Base-by-base conservation (phyloP, 1,139 yeast species). In the Scheffersomyces segobiensis region DNA sequence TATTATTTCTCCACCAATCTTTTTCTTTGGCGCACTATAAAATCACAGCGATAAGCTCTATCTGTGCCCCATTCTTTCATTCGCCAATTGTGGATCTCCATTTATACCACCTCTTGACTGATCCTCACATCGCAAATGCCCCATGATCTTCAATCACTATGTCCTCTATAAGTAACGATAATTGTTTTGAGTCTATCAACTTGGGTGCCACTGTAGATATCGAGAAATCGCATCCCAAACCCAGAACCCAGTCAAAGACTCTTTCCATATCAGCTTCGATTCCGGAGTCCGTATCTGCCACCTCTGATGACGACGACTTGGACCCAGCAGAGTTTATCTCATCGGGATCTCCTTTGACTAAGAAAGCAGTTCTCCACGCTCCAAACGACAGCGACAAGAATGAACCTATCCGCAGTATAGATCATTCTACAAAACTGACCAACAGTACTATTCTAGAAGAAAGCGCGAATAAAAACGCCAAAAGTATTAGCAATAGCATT, bases 281-380 rank as follows among this genome's bases (percentile, higher is more conserved):
- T 5, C 54, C 56, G n/a, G 53, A 55, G 26, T 55, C 56, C 3
- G 50, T 50, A 5, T 24, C 54, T 18, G 54, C 51, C n/a, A 55
- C 54, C 17, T 55, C 56, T 24, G 56, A 55, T 5, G 72, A 69
- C 32, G 77, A 73, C 49, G 76, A 73, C 6, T 60, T 71, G 46
- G 74, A 73, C 59, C 78, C 77, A 5, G 62, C 71, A 3, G 77
- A 72, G 54, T 73, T 73, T 57, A 56, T 74, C 21, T 70, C 75
- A 2, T 62, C 70, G 3, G 69, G 67, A 49, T 63, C 69, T 26
- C 65, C 65, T 21, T 17, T 20, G 18, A 24, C 21, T 8, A 19
- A 48, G 50, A 48, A 48, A 19, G 3, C 53, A 20, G 26, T 48
- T 7, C n/a, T 18, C 2, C 14, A 21, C 14, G 24, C 24, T 20